A percentile compares a stretch with the other conserved stretches of the same genome.
phyloP scores from a whole-genome alignment of 2,329 filamentous ascomycete species.

The Trichoderma endophyticum region DNA sequence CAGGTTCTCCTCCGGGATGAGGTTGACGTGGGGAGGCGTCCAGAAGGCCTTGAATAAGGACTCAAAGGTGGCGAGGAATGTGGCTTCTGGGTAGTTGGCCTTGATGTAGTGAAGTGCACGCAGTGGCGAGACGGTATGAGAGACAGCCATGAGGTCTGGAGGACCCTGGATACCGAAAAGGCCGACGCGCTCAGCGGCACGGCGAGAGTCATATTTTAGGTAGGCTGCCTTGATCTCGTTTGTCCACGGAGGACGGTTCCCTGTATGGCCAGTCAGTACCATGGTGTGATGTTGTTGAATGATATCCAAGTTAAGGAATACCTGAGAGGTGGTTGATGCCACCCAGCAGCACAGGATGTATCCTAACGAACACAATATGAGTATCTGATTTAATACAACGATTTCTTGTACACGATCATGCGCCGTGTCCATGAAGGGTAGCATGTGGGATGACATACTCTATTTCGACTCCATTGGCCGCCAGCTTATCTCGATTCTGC shows the following conservation, averaged over 20 bases:
- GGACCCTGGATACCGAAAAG: constrained; percentile 38
- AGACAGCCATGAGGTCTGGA: constrained; percentile 41
- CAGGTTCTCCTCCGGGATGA: constrained; percentile 57
- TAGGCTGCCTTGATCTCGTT: constrained; percentile 66
- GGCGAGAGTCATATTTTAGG: constrained; percentile 40
- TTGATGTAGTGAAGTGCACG: constrained; percentile 67
- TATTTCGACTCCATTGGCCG: constrained; percentile 58
- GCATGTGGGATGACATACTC: constrained; percentile 53
- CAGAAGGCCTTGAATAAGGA: constrained; percentile 61
- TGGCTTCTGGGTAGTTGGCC: constrained; percentile 45
- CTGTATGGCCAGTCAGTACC: constrained; percentile 34
- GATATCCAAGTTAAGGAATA: constrained; percentile 28
- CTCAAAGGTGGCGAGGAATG: constrained; percentile 53
- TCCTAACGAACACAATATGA: constrained; percentile 40
- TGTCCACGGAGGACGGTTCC: constrained; percentile 73
- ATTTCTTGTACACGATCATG: neutral
- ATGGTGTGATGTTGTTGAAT: neutral
- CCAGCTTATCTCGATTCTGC: constrained; percentile 52
- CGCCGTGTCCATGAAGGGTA: neutral
- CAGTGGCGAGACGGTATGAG: constrained; percentile 54
- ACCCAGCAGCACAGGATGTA: constrained; percentile 69
- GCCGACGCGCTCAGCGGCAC: constrained; percentile 39
- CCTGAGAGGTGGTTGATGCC: constrained; percentile 61
- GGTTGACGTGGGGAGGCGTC: constrained; percentile 55
- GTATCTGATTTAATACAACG: neutral